Conservation (phyloP, 163 green algal species). For the Coccomyxa subellipsoidea region DNA sequence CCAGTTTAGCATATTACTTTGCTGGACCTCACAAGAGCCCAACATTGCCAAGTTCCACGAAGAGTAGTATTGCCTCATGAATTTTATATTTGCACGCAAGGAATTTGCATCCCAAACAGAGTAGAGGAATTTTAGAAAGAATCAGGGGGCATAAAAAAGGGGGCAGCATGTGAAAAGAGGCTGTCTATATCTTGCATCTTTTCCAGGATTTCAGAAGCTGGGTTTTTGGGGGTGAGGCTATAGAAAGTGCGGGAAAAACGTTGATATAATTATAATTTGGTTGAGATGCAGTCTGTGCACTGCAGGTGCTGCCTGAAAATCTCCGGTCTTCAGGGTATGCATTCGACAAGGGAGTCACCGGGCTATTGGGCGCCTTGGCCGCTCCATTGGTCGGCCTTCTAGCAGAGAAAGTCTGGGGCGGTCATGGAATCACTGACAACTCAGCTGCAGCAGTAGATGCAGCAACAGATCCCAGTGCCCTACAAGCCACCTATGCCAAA, state of each 20-base stretch:
- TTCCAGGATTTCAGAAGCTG: too few species aligned
- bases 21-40: too few species aligned
- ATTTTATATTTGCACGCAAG: too few species aligned
- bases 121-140: not conserved
- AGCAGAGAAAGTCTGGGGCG: not conserved
- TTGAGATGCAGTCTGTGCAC: too few species aligned
- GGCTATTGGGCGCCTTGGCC: not conserved
- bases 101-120: not conserved
- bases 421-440: not conserved
- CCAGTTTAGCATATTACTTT: too few species aligned
- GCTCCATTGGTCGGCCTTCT: not conserved
- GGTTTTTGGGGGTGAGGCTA: too few species aligned
- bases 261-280: too few species aligned
- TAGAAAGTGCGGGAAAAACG: too few species aligned
- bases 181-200: not conserved
- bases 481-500: not conserved
- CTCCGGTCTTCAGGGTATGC: not conserved
- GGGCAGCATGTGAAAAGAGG: not conserved
- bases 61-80: too few species aligned
- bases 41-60: too few species aligned
- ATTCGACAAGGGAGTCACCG: not conserved
- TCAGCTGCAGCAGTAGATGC: not conserved
- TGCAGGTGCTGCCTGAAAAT: not conserved
- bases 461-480: not conserved
- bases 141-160: not conserved